Evolutionary conservation across 2,329 filamentous ascomycete species (phyloP), one percentile per base, ranked within the genome.

Genomic region (Beauveria rudraprayagi): DNA sequence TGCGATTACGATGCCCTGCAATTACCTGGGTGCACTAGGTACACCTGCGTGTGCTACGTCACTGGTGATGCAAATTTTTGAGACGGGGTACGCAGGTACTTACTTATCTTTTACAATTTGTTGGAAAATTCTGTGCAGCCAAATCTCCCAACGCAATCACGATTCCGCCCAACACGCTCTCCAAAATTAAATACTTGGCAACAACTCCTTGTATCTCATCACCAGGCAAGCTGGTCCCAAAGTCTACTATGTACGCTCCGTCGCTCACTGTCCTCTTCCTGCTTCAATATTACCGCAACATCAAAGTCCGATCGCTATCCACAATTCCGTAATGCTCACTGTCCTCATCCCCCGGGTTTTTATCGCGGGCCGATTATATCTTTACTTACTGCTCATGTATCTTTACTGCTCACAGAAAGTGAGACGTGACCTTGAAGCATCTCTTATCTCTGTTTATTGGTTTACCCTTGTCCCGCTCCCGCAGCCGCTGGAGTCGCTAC

Each of bases 71-170:
- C 48, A 53, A 60, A 60, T 37, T 52, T 60, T 60, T 60, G 37
- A 22, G 34, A 52, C 22, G 14, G 19, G 16, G 28, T 19, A 37
- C 34, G 34, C 19, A 9, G 19, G 48, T 10, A 11, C 10, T 14
- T 10, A 11, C 10, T 14, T 14, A 41, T 60, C 50, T 6, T 37
- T 1, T 16, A 14, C 34, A 16, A 37, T 37, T 16, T 37, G 11
- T 16, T 37, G 34, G 34, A 37, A 37, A 37, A 16, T 37, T 37
- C 43, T 19, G 17, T 46, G 43, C 2, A 11, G 14, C 17, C 58
- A 37, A 37, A 37, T 60, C 50, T 60, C 58, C 58, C 58, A 60
- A 60, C 58, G 58, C 58, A 60, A 54, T 60, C 40, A 50, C 53
- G 17, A 22, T 19, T 19, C 19, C 22, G 48, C 58, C 50, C 50